Conservation (phyloP, 202 grass and related monocot species). For the Panicum hallii region DNA sequence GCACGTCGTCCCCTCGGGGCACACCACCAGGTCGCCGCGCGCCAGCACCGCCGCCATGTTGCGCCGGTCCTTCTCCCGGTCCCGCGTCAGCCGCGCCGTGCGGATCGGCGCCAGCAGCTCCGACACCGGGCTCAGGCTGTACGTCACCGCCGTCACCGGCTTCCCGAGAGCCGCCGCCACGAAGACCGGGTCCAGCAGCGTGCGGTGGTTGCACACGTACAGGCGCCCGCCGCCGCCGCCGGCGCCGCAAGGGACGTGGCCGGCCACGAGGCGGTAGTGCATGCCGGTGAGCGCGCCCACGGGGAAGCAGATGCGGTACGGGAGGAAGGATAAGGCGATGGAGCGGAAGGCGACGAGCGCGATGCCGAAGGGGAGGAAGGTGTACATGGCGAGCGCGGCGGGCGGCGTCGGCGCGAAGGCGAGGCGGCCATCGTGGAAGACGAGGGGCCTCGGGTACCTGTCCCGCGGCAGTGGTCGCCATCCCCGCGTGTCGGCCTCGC, state of each 20-base stretch:
- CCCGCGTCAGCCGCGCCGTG: conserved; percentile 57
- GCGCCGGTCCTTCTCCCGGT: conserved; percentile 60
- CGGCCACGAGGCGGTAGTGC: conserved; percentile 50
- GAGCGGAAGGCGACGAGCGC: conserved; percentile 40
- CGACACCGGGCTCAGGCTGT: conserved; percentile 70
- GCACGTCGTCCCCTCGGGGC: conserved; percentile 71
- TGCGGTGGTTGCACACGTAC: conserved; percentile 69
- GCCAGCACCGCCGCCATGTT: conserved; percentile 55
- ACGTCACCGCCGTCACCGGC: conserved; percentile 61
- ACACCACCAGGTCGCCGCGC: conserved; percentile 62
- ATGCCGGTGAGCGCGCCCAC: conserved; percentile 52
- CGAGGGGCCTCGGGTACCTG: conserved; percentile 58
- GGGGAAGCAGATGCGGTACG: conserved; percentile 44
- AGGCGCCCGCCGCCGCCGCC: conserved; percentile 5
- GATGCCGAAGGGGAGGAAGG: conserved; percentile 66
- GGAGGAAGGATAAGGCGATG: conserved; percentile 48
- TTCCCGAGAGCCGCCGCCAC: conserved; percentile 45
- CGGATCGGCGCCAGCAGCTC: conserved; percentile 69
- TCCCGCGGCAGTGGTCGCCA: conserved; percentile 48
- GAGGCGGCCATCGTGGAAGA: conserved; percentile 88
- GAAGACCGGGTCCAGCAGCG: conserved; percentile 63
- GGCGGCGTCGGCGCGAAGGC: conserved; percentile 63
- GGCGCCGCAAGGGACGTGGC: neutral
- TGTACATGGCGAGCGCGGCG: conserved; percentile 62
- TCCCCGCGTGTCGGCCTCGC: conserved; percentile 51